Evolutionary conservation across 768 basidiomycete genomes (phyloP), one percentile per base, ranked within the genome.

Genomic region (Suillus tomentosus): DNA sequence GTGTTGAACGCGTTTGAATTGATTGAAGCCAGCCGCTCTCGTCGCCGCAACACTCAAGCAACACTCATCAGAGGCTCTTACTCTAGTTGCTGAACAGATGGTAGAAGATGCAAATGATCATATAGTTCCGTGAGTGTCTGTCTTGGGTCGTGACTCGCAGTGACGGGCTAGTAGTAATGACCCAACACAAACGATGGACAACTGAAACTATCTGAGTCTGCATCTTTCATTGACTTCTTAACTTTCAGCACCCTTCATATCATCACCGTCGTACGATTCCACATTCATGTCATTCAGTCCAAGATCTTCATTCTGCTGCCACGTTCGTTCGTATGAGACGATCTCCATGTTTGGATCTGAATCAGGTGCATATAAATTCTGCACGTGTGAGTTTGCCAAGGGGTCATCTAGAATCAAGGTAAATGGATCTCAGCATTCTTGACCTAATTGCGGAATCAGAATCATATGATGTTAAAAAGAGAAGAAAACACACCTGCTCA

Each of bases 281-380:
- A 94, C 90, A 69, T 88, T 87, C 74, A 95, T 95, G 70, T 94
- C 93, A 69, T 95, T 94, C 72, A 99, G 74, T 5, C 96, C 97
- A 15, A 99, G 81, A 58, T 95, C 94, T 73, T 99, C 97, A 70
- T 99, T 95, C 80, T 99, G 95, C 51, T 94, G 86, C 80, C 85
- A 92, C 4, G 87, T 87, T 57, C 97, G 82, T 47, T 95, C 92
- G 71, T 99, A 99, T 62, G 76, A 73, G 73, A 91, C 92, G 60
- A 92, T 84, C 37, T 76, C 81, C 92, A 99, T 94, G 71, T 95
- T 95, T 1, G 96, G 96, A 72, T 99, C 96, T 0, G 92, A 88
- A 72, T 99, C 96, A 5, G 97, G 97, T 0, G 97, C 96, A 73
- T 96, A 98, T n/a, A 96, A 70, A 74, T 95, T 97, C 75, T 99